Percentiles rank a stretch among this genome's conserved stretches.
Evolutionary conservation across 768 basidiomycete genomes (phyloP).

Genomic region (Pilatotrama ljubarskyi): DNA sequence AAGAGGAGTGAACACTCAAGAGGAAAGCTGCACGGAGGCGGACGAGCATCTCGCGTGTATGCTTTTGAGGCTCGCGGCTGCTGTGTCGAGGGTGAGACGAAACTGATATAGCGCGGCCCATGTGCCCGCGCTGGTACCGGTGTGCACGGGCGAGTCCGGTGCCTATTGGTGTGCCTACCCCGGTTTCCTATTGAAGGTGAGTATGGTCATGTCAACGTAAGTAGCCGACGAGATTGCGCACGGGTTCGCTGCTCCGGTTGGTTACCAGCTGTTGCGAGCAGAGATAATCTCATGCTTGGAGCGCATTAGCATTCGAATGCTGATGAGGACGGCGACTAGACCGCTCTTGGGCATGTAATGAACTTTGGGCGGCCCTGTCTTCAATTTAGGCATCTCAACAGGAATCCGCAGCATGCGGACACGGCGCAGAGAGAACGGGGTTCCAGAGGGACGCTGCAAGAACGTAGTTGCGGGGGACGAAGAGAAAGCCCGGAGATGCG

Average conservation of each 20-base stretch:
- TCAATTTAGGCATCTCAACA: constrained; percentile 5
- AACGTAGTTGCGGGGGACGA: not conserved
- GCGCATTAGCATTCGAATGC: constrained; percentile 10
- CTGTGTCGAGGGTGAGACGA: constrained; percentile 9
- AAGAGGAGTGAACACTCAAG: not conserved
- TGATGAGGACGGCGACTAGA: constrained; percentile 2
- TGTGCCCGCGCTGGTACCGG: constrained; percentile 1
- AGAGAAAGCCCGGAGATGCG: not conserved
- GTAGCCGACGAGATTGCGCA: constrained; percentile 5
- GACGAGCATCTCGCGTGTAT: constrained; percentile 9
- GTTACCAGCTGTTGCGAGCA: constrained; percentile 9
- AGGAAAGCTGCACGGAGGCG: not conserved
- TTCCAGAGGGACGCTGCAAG: not conserved
- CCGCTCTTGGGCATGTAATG: not conserved
- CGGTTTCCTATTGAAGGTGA: constrained; percentile 11
- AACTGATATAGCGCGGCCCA: constrained; percentile 10
- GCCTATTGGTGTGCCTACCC: constrained; percentile 11
- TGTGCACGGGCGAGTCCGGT: not conserved
- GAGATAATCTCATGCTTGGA: constrained; percentile 11
- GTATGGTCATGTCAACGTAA: constrained; percentile 22
- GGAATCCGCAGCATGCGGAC: not conserved
- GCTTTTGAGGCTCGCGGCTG: constrained; percentile 7
- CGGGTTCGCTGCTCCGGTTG: constrained; percentile 2
- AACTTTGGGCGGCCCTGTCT: constrained; percentile 3
- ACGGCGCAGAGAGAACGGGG: not conserved